These are phyloP conservation scores for Aspergillus tubingensis DNA, from an alignment of 2,329 filamentous ascomycete species.

Conservation along the genomic window DNA sequence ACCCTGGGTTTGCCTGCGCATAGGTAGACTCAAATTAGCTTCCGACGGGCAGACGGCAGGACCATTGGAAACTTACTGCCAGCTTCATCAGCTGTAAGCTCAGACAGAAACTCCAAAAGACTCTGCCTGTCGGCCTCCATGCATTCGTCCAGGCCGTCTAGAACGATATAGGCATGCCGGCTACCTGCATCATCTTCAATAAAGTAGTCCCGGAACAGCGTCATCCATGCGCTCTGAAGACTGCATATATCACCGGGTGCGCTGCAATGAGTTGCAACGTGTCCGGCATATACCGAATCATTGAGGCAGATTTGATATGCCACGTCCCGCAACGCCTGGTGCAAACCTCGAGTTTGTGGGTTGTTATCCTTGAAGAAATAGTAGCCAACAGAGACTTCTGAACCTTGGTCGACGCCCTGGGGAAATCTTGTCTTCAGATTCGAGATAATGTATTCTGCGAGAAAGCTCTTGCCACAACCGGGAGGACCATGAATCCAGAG, in stretches of 20 bases:
- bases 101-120: background rate
- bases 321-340: constrained; percentile 50
- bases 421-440: constrained; percentile 38
- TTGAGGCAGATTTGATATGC: constrained; percentile 52
- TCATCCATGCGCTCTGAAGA: background rate
- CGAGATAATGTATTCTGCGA: constrained; percentile 49
- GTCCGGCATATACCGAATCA: constrained; percentile 43
- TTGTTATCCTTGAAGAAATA: constrained; percentile 55
- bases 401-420: constrained; percentile 20
- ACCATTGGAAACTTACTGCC: background rate
- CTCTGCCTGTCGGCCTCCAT: background rate
- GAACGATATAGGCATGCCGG: background rate
- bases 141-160: background rate
- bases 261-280: background rate
- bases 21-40: background rate
- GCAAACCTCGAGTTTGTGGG: constrained; percentile 49
- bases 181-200: background rate
- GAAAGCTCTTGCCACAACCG: constrained; percentile 51
- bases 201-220: background rate
- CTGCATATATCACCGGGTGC: background rate
- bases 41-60: background rate
- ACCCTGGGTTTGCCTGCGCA: background rate
- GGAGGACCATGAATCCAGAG: constrained; percentile 51
- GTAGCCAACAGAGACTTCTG: constrained; percentile 42
- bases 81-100: background rate